These are phyloP conservation scores for Neltuma alba DNA, from an alignment of 306 rosid genomes.

Conservation along the genomic window DNA sequence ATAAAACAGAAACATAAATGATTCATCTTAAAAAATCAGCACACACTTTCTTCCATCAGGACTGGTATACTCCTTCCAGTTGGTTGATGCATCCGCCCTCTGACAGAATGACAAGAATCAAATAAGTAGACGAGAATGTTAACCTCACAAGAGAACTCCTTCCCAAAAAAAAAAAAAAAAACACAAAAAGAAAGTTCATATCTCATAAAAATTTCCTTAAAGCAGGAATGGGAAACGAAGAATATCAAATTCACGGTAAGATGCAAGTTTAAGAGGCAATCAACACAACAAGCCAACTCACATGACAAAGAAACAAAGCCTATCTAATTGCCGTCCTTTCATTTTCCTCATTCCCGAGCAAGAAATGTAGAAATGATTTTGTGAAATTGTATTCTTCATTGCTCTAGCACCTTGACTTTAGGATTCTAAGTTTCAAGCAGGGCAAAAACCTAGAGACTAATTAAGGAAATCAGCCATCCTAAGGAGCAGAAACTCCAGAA, in stretches of 20 bases:
- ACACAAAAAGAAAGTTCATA: slow-evolving; percentile 20
- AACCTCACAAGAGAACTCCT: slow-evolving; percentile 34
- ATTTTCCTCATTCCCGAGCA: slow-evolving; percentile 26
- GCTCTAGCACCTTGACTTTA: slow-evolving; percentile 20
- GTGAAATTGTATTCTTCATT: slow-evolving; percentile 26
- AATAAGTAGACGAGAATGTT: slow-evolving; percentile 34
- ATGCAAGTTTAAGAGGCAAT: slow-evolving; percentile 30
- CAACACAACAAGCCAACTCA: slow-evolving; percentile 27
- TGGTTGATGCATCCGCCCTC: slow-evolving; percentile 94
- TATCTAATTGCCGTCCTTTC: slow-evolving; percentile 9
- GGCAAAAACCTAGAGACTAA: slow-evolving; percentile 22
- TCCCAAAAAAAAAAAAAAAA: slow-evolving; percentile 29
- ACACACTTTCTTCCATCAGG: slow-evolving; percentile 93
- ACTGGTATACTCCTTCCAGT: slow-evolving; percentile 90
- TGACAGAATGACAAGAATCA: slow-evolving; percentile 49
- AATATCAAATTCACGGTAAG: slow-evolving; percentile 36
- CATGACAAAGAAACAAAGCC: slow-evolving; percentile 24
- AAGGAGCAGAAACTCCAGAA: slow-evolving; percentile 26
- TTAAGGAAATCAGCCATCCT: slow-evolving; percentile 29
- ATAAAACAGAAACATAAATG: slow-evolving; percentile 26
- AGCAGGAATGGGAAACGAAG: slow-evolving; percentile 28
- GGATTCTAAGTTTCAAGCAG: slow-evolving; percentile 8
- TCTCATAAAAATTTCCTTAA: slow-evolving; percentile 4
- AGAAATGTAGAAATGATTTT: slow-evolving; percentile 9
- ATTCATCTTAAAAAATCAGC: slow-evolving; percentile 22